Evolutionary conservation across 225 moss, liverwort and hornwort genomes (phyloP).

Genomic region (Marchantia polymorpha): DNA sequence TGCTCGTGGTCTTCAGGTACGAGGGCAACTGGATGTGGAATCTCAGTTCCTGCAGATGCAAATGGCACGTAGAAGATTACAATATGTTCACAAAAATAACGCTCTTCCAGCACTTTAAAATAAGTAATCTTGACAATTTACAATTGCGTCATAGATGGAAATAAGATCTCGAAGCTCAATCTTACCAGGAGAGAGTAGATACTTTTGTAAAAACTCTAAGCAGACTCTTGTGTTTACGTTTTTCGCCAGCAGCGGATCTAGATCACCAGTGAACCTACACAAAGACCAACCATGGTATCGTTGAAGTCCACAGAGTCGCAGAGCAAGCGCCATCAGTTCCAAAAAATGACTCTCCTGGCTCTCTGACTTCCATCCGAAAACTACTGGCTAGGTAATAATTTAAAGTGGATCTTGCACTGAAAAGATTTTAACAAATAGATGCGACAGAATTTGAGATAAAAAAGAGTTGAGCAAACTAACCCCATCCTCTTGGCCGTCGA

Average conservation of each 20-base stretch:
- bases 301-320: too few relatives aligned
- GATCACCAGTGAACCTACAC: slow-evolving; percentile 30
- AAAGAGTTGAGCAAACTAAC: slow-evolving; percentile 15
- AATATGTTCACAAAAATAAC: too few relatives aligned
- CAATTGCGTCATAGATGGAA: not conserved
- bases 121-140: not conserved
- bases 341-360: too few relatives aligned
- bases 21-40: slow-evolving; percentile 33
- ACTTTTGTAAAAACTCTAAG: slow-evolving; percentile 16
- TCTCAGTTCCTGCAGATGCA: slow-evolving; percentile 21
- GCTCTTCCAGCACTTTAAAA: too few relatives aligned
- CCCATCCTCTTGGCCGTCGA: slow-evolving; percentile 27
- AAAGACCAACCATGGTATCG: not conserved
- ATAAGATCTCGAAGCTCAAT: not conserved
- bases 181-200: slow-evolving; percentile 16
- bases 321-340: too few relatives aligned
- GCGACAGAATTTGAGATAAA: not conserved
- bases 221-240: slow-evolving; percentile 36
- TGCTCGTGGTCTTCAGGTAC: slow-evolving; percentile 25
- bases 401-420: not conserved
- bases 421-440: too few relatives aligned
- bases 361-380: too few relatives aligned
- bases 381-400: too few relatives aligned
- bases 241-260: slow-evolving; percentile 29
- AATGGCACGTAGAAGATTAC: not conserved